Evolutionary conservation across 495 filamentous ascomycete genomes (phyloP).

Genomic region (Beverwykella pulmonaria): DNA sequence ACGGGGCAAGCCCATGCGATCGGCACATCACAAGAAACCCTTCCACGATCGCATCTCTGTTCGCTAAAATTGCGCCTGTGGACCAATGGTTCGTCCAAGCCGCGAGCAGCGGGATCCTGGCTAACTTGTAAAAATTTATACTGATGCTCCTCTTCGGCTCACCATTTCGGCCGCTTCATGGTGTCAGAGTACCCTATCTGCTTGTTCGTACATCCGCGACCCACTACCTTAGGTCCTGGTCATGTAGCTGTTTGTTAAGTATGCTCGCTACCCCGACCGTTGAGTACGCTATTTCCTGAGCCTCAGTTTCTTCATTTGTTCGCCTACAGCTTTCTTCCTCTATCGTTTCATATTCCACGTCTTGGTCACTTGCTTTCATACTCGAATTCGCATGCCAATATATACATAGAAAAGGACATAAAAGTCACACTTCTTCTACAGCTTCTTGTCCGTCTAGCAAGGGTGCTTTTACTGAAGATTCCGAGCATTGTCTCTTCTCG

Average conservation of each 20-base stretch:
- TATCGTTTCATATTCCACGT: no score
- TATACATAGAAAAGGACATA: neutral
- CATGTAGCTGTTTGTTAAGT: neutral
- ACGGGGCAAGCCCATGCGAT: neutral
- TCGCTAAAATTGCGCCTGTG: neutral
- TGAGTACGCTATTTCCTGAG: neutral
- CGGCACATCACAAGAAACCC: neutral
- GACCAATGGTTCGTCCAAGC: neutral
- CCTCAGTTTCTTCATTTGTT: neutral
- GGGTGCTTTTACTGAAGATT: neutral
- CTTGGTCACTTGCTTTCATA: neutral
- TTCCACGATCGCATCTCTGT: neutral
- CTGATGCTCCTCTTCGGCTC: neutral
- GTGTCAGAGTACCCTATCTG: neutral
- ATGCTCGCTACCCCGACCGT: neutral
- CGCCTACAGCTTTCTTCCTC: neutral
- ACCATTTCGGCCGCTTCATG: neutral
- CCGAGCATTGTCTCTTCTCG: neutral
- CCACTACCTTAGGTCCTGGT: neutral
- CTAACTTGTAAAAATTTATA: neutral
- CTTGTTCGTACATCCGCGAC: neutral
- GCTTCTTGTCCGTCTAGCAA: neutral
- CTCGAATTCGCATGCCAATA: neutral
- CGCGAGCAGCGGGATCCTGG: conserved; percentile 1
- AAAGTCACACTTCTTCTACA: neutral